Evolutionary conservation across 1,139 yeast species (phyloP), one percentile per base, ranked within the genome.

Genomic region (Saccharomyces pastorianus): DNA sequence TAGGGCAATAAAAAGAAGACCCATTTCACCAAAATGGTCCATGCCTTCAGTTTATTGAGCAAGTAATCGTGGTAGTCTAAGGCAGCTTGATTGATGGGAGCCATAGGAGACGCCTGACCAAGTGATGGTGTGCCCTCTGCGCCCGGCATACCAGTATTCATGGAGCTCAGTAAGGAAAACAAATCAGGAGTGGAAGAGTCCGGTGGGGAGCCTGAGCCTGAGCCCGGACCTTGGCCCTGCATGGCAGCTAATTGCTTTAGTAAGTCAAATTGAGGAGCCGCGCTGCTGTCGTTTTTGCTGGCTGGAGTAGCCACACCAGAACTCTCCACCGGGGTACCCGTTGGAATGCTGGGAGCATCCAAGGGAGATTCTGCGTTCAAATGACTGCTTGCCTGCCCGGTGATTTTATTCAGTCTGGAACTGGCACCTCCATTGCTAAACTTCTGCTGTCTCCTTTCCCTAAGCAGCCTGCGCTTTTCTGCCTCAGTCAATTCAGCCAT

Each of bases 381-480:
- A 34, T 63, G 65, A 49, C 76, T 70, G 46, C 67, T 69, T 28
- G 66, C 57, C 6, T 71, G 71, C 0, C 80, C 80, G 0, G 78
- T 72, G 58, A 79, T 79, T 55, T 73, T 78, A 58, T 79, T 81
- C 62, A 85, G 70, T 55, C 93, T 73, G 14, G 76, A 75, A 2
- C 80, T 66, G 25, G 83, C 85, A 50, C 77, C 77, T 3, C 86
- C 85, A 57, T 79, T 74, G 53, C 77, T 74, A 76, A 85, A 78
- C 67, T 84, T 85, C 60, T 87, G 85, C 51, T 82, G 85, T 61
- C 91, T 76, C 65, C 89, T 77, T 64, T 85, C 90, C 57, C 90
- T 76, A 44, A 85, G 71, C 29, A 83, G 63, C 55, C 76, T 73
- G 62, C 84, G 79, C 71, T 81, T 84, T 63, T 85, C 91, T 48